phyloP scores from a whole-genome alignment of 2,329 filamentous ascomycete species.

The Orbilia quercus region DNA sequence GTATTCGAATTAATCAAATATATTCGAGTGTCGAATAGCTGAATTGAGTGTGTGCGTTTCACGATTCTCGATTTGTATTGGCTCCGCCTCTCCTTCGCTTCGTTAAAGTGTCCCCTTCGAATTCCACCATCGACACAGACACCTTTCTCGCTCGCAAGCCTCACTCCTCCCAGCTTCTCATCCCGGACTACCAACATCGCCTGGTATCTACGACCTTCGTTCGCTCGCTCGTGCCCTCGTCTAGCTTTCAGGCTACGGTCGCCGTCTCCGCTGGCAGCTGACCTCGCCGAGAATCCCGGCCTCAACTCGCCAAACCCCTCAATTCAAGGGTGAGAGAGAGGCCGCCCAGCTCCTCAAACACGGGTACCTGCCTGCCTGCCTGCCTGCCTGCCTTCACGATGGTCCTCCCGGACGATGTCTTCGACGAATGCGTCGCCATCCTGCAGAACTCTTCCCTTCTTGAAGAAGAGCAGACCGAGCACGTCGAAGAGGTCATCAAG shows the following conservation, averaged over 20 bases:
- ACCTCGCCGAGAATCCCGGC: conserved; percentile 38
- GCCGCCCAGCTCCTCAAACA: not conserved
- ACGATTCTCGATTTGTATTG: conserved; percentile 44
- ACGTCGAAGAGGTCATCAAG: conserved; percentile 84
- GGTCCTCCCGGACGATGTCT: conserved; percentile 81
- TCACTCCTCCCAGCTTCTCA: not conserved
- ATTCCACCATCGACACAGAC: not conserved
- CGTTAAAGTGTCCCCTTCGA: not conserved
- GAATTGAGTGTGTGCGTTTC: conserved; percentile 21
- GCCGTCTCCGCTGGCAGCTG: conserved; percentile 18
- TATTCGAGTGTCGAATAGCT: not conserved
- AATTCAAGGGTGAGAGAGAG: conserved; percentile 18
- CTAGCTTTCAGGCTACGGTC: not conserved
- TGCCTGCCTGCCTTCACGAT: conserved; percentile 25
- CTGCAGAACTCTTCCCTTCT: conserved; percentile 73
- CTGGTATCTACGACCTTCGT: not conserved
- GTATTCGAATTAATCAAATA: too few relatives aligned
- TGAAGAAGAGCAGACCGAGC: conserved; percentile 95
- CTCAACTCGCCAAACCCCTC: conserved; percentile 46
- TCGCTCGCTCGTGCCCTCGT: conserved; percentile 5
- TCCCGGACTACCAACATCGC: not conserved
- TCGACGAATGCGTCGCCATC: conserved; percentile 89
- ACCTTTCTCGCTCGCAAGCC: not conserved
- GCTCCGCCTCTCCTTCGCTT: conserved; percentile 5
- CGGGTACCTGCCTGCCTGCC: too few relatives aligned